Evolutionary conservation across 768 basidiomycete genomes (phyloP), one percentile per base, ranked within the genome.

Genomic region (Tricholoma bakamatsutake): DNA sequence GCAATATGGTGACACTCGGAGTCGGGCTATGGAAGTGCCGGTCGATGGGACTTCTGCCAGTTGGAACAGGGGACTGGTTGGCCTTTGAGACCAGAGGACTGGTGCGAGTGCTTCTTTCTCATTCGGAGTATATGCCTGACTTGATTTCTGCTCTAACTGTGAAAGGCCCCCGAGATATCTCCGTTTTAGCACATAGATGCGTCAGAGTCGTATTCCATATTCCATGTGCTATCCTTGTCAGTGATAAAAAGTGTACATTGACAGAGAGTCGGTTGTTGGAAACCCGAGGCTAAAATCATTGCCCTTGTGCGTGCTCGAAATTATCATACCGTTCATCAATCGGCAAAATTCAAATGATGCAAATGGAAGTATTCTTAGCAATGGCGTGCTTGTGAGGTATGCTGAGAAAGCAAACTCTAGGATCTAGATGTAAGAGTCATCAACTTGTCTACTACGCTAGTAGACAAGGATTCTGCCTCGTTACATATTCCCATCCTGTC

Each of bases 21-120:
- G 84, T 97, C 28, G 94, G 94, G 0, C 69, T 97, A 27, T 98
- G 90, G 87, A 98, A 98, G 70, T 96, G 93, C 71, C 83, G 84
- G 31, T 82, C 87, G 0, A 94, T 98, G 93, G 94, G 94, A 0
- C 75, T 98, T 52, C 71, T 98, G 15, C 94, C 94, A 0, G 88
- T 84, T 1, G 93, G 95, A 1, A 90, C 93, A 0, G 93, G 88
- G 1, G 95, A 98, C 71, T 98, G 94, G 93, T 73, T 96, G 51
- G 93, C 91, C 12, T 98, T 98, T 61, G 94, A 96, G 74, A 87
- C 83, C 1, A 76, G 94, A 62, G 84, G 83, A 34, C 52, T 68
- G 64, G 90, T 93, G 62, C 62, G 85, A 78, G 17, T 46, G 9
- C 35, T 45, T 45, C 8, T 12, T 30, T 12, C 34, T 12, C 33